A percentile compares a stretch with the other conserved stretches of the same genome.
These are phyloP conservation scores for Kwoniella sp. DNA, from an alignment of 768 basidiomycete species.

Conservation along the genomic window DNA sequence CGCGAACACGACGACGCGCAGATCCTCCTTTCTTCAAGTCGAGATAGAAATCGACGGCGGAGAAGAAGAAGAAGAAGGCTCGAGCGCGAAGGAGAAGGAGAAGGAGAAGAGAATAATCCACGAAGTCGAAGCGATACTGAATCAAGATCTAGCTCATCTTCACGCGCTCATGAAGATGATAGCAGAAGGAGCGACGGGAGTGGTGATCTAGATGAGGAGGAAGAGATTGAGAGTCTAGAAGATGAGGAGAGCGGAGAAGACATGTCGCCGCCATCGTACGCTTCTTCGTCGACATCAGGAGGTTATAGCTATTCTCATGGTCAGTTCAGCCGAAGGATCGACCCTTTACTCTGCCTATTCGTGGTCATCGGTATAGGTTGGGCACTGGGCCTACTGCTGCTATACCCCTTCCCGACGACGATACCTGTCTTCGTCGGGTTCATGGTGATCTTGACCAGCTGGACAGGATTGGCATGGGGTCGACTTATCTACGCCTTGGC, in stretches of 20 bases:
- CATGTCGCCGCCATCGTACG: not conserved
- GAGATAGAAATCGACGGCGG: not conserved
- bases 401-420: conserved; percentile 36
- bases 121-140: not conserved
- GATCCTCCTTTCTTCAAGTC: not conserved
- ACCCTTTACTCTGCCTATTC: not conserved
- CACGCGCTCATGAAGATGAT: not conserved
- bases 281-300: not conserved
- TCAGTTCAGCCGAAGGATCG: not conserved
- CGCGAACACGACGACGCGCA: not conserved
- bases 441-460: conserved; percentile 4
- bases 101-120: no score
- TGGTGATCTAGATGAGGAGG: not conserved
- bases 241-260: not conserved
- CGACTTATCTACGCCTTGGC: not conserved
- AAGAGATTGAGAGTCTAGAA: not conserved
- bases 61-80: not conserved
- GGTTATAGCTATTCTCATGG: not conserved
- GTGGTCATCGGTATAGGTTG: conserved; percentile 7
- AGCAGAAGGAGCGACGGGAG: not conserved
- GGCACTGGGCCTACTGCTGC: conserved; percentile 5
- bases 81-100: not conserved
- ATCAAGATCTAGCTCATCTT: not conserved
- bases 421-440: conserved; percentile 26
- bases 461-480: conserved; percentile 15